phyloP scores from a whole-genome alignment of 805 yeast genomes.

The Saitoella complicata region DNA sequence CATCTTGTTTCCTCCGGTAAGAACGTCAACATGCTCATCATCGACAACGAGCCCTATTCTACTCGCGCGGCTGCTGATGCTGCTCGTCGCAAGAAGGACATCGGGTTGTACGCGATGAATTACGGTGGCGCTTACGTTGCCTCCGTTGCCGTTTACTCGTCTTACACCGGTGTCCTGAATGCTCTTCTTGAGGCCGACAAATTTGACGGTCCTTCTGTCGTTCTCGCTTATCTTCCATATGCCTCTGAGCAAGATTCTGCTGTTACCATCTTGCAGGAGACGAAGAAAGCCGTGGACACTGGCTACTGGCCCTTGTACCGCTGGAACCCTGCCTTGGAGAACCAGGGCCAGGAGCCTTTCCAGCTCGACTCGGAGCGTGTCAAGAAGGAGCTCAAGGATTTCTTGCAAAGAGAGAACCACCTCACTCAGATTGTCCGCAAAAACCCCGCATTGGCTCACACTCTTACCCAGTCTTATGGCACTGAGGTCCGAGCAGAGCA shows the following conservation, averaged over 20 bases:
- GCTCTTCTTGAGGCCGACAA: slow-evolving; percentile 81
- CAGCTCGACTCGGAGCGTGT: slow-evolving; percentile 72
- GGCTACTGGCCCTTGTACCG: slow-evolving; percentile 97
- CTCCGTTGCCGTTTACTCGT: slow-evolving; percentile 81
- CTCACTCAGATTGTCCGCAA: slow-evolving; percentile 56
- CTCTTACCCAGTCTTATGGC: slow-evolving; percentile 46
- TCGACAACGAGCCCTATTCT: slow-evolving; percentile 66
- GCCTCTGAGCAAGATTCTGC: slow-evolving; percentile 40
- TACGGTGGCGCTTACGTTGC: slow-evolving; percentile 82
- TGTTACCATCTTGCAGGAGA: slow-evolving; percentile 62
- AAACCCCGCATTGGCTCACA: slow-evolving; percentile 63
- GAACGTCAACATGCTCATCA: slow-evolving; percentile 68
- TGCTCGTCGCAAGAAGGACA: slow-evolving; percentile 58
- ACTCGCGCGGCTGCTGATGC: slow-evolving; percentile 20
- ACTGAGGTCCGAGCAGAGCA: slow-evolving; percentile 44
- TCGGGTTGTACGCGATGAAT: slow-evolving; percentile 90
- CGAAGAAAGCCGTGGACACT: slow-evolving; percentile 75
- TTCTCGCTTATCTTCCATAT: slow-evolving; percentile 79
- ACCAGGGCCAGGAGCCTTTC: slow-evolving; percentile 38
- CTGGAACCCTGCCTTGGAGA: slow-evolving; percentile 48
- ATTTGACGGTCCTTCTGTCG: slow-evolving; percentile 79
- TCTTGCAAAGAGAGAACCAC: slow-evolving; percentile 80
- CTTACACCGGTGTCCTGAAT: slow-evolving; percentile 82
- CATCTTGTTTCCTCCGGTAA: slow-evolving; percentile 58
- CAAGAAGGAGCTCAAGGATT: slow-evolving; percentile 56